A percentile compares a stretch with the other conserved stretches of the same genome.
Conservation (phyloP, 2,329 filamentous ascomycete species). For the Xylariaceae sp. region DNA sequence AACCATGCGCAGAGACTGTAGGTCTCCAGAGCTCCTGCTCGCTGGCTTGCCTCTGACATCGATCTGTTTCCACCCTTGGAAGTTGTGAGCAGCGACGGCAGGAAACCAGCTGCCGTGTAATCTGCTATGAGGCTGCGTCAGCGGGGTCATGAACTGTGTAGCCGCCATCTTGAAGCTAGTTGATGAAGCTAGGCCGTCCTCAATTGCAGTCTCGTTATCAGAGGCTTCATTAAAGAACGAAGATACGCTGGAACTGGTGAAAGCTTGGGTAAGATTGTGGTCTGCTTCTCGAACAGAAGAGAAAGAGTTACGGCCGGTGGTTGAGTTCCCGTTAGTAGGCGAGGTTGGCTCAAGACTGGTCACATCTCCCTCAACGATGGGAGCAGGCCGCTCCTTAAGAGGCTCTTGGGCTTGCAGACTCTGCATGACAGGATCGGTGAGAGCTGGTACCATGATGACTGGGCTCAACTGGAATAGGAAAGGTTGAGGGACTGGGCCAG, state of each 20-base stretch:
- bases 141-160: constrained; percentile 46
- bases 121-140: constrained; percentile 53
- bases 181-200: constrained; percentile 40
- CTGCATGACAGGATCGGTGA: constrained; percentile 12
- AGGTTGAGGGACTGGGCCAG: not conserved
- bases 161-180: constrained; percentile 33
- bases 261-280: constrained; percentile 56
- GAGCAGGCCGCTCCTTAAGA: constrained; percentile 15
- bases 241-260: constrained; percentile 60
- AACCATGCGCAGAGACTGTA: constrained; percentile 51
- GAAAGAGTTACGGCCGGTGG: constrained; percentile 50
- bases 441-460: constrained; percentile 15
- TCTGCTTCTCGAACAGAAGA: constrained; percentile 60
- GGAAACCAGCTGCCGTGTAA: constrained; percentile 58
- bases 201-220: constrained; percentile 48
- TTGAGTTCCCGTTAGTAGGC: constrained; percentile 32
- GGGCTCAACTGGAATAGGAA: constrained; percentile 5
- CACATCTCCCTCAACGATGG: constrained; percentile 25
- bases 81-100: constrained; percentile 45
- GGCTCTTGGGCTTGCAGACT: constrained; percentile 10
- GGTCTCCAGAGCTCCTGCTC: constrained; percentile 59
- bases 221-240: constrained; percentile 45
- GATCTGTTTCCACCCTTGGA: constrained; percentile 61
- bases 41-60: constrained; percentile 54
- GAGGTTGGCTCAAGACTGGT: constrained; percentile 15